Conservation (phyloP, 768 basidiomycete genomes). For the Tylopilus rubrobrunneus region DNA sequence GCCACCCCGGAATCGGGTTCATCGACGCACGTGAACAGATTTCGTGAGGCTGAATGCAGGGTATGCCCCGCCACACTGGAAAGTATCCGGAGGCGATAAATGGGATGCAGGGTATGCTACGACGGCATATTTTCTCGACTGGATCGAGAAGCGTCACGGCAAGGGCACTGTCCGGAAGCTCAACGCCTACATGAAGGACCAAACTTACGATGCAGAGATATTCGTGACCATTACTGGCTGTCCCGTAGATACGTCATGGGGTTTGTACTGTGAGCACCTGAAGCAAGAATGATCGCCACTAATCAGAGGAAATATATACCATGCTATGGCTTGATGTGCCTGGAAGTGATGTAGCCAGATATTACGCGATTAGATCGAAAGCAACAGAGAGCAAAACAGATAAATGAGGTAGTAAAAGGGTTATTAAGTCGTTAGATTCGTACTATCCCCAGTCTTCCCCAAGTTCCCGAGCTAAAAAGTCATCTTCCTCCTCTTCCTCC, state of each 20-base stretch:
- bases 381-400: conserved; percentile 6
- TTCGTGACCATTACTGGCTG: conserved; percentile 53
- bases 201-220: conserved; percentile 45
- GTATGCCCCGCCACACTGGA: conserved; percentile 71
- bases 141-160: conserved; percentile 54
- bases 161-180: conserved; percentile 53
- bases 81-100: conserved; percentile 37
- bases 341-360: conserved; percentile 7
- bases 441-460: conserved; percentile 74
- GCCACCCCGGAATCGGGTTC: background rate
- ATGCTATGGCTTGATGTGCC: background rate
- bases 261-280: conserved; percentile 45
- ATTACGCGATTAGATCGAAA: conserved; percentile 25
- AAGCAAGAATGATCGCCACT: conserved; percentile 7
- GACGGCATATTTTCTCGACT: conserved; percentile 73
- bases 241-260: conserved; percentile 56
- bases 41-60: conserved; percentile 63
- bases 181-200: conserved; percentile 50
- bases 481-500: conserved; percentile 45
- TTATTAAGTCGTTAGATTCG: background rate
- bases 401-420: background rate
- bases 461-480: conserved; percentile 77
- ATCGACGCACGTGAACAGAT: conserved; percentile 38
- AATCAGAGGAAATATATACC: background rate
- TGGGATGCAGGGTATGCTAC: conserved; percentile 79